Evolutionary conservation across 805 yeast species (phyloP).

Genomic region (Pichia pseudocactophila): DNA sequence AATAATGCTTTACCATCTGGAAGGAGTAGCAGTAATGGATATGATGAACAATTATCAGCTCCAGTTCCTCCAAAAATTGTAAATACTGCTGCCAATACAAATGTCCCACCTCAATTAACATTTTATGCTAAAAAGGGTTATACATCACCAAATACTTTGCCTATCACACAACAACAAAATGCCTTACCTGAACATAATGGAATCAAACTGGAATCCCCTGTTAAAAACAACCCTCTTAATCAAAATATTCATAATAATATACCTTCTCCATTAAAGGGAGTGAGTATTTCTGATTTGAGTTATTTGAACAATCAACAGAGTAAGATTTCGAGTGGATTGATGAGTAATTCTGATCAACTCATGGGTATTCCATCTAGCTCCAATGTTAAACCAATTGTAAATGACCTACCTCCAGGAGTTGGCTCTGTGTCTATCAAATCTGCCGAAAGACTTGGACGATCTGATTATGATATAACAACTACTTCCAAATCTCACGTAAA

Average conservation of each 20-base stretch:
- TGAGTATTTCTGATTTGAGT: constrained; percentile 13
- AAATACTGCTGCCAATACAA: not conserved
- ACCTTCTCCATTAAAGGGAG: constrained; percentile 14
- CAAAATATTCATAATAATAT: constrained; percentile 3
- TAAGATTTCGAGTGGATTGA: constrained; percentile 9
- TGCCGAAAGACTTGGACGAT: not conserved
- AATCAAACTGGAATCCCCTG: too few species aligned
- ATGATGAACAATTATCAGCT: not conserved
- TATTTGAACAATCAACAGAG: constrained; percentile 6
- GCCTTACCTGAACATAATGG: too few species aligned
- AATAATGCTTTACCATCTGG: constrained; percentile 45
- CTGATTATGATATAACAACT: not conserved
- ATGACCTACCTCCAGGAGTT: too few species aligned
- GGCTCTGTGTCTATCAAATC: not conserved
- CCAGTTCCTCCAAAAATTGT: not conserved
- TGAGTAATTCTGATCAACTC: constrained; percentile 9
- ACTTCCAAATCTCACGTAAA: not conserved
- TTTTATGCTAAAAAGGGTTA: constrained; percentile 7
- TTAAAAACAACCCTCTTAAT: not conserved
- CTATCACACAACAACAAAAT: not conserved
- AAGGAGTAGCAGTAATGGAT: constrained; percentile 14
- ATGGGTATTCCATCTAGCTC: not conserved
- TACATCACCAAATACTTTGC: not conserved
- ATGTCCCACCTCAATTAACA: not conserved
- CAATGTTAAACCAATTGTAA: not conserved